Base-by-base conservation (phyloP, 2,329 filamentous ascomycete species). In the Ophiosphaerella herpotricha region DNA sequence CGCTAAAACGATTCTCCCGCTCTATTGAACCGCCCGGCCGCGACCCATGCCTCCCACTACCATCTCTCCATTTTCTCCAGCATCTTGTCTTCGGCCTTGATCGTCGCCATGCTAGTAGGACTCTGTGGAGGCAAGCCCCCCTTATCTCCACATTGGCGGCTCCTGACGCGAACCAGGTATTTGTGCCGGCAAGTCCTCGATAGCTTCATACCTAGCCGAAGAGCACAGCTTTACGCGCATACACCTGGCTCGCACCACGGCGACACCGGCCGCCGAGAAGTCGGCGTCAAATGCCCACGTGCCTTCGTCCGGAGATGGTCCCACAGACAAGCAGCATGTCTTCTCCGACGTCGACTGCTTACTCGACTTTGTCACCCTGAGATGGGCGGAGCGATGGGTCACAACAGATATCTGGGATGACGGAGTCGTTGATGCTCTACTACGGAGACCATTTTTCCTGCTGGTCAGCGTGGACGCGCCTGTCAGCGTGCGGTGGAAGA, bases 381-480 rank as follows among this genome's bases (percentile, higher is more conserved):
- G 85, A 71, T 99, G 94, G 94, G 85, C 83, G 57, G 82, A 87
- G 49, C 85, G 86, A 47, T 99, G 89, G 83, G 90, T 97, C 13
- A 94, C 87, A 2, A 94, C 89, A 3, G 88, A 94, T 67, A 86
- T 97, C 55, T 84, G 86, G 76, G 85, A 86, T 60, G 88, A 91
- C 60, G 72, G 74, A 2, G 82, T 87, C 7, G 82, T 96, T 4
- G 90, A 97, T 62, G 81, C 85, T 21, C 85, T 97, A 43, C 77
- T 86, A 52, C 82, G 87, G 16, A 84, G 94, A 7, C 94, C 94
- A 1, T 97, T 96, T 78, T 97, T 97, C 79, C 82, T 99, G 42
- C 84, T 97, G 31, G 80, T 99, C 66, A 93, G 90, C 71, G 86
- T 97, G 40, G 93, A 97, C 73, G 93, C 92, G 4, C 94, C 94